Evolutionary conservation across 192 early-diverging fungal species (phyloP).

Genomic region (Pilobolus umbonatus): DNA sequence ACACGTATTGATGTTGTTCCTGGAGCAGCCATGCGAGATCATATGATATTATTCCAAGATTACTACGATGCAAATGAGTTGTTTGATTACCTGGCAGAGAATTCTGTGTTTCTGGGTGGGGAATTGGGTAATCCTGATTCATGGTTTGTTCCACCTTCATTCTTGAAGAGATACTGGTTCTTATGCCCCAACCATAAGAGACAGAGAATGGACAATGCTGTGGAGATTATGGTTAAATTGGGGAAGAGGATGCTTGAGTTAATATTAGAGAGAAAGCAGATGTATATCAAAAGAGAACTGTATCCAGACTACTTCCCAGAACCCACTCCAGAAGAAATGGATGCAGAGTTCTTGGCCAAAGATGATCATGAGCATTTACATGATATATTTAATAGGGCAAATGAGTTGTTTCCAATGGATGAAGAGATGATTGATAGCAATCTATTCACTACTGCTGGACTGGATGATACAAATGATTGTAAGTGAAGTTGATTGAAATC

Average conservation of each 20-base stretch:
- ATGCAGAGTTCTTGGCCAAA: not conserved
- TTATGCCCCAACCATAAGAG: slow-evolving; percentile 24
- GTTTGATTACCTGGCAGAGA: slow-evolving; percentile 16
- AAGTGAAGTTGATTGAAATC: too few species aligned
- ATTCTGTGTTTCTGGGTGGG: slow-evolving; percentile 22
- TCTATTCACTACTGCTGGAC: too few species aligned
- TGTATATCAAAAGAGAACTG: slow-evolving; percentile 24
- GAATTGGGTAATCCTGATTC: slow-evolving; percentile 25
- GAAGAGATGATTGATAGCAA: not conserved
- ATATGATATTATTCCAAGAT: slow-evolving; percentile 29
- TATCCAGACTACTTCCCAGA: slow-evolving; percentile 22
- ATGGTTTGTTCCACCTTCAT: slow-evolving; percentile 27
- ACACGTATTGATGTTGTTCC: slow-evolving; percentile 27
- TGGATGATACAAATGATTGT: too few species aligned
- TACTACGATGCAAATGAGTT: slow-evolving; percentile 29
- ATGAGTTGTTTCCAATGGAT: not conserved
- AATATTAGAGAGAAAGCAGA: slow-evolving; percentile 21
- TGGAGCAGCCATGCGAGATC: slow-evolving; percentile 30
- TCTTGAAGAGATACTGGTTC: slow-evolving; percentile 28
- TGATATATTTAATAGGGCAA: not conserved
- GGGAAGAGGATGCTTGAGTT: slow-evolving; percentile 17
- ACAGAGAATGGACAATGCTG: slow-evolving; percentile 18
- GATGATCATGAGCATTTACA: not conserved
- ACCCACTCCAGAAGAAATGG: not conserved
- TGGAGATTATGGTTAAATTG: slow-evolving; percentile 14